phyloP scores from a whole-genome alignment of 2,329 filamentous ascomycete genomes.

The Lasiodiplodia citricola region DNA sequence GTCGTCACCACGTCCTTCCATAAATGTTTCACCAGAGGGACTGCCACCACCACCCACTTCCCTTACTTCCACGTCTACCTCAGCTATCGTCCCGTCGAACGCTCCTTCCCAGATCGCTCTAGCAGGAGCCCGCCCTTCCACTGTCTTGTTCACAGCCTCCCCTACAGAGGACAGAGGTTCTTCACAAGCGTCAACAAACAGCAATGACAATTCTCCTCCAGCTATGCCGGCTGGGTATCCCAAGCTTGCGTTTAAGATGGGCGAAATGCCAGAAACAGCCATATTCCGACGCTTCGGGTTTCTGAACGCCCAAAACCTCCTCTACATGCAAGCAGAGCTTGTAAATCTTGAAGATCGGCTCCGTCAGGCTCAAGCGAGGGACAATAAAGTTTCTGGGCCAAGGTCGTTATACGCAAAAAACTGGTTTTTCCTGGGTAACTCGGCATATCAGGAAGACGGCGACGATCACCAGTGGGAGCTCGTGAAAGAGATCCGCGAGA shows the following conservation, averaged over 20 bases:
- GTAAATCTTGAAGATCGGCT: neutral
- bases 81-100: too few relatives aligned
- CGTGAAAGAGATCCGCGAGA: neutral
- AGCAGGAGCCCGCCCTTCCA: too few relatives aligned
- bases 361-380: neutral
- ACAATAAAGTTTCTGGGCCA: neutral
- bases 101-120: too few relatives aligned
- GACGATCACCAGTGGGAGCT: neutral
- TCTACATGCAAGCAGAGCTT: slow-evolving; percentile 12
- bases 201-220: too few relatives aligned
- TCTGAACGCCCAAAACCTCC: neutral
- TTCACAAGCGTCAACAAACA: too few relatives aligned
- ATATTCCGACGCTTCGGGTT: slow-evolving; percentile 11
- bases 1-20: too few relatives aligned
- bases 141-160: too few relatives aligned
- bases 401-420: neutral
- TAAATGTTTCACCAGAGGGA: too few relatives aligned
- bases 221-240: neutral
- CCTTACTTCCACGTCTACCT: rapidly evolving
- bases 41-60: too few relatives aligned
- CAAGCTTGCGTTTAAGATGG: neutral
- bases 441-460: neutral
- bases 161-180: rapidly evolving
- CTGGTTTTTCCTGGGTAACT: neutral
- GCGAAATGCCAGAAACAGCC: neutral